phyloP scores from a whole-genome alignment of 805 yeast species.

The Kuraishia molischiana region DNA sequence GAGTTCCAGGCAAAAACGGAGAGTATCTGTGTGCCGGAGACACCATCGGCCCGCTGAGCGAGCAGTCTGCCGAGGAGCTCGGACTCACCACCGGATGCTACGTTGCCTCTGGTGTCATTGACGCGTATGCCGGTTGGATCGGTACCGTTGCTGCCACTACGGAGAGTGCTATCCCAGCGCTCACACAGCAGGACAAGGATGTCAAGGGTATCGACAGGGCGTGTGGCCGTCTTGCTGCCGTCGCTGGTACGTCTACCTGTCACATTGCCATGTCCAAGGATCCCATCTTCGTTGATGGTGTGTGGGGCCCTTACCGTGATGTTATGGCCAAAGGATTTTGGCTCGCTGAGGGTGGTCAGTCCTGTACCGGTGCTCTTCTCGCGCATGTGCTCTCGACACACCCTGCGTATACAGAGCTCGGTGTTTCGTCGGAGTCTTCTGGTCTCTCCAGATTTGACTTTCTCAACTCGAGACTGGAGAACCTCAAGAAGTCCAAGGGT shows the following conservation, averaged over 20 bases:
- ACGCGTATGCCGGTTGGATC: slow-evolving; percentile 98
- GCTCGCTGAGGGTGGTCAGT: slow-evolving; percentile 99
- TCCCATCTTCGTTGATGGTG: slow-evolving; percentile 88
- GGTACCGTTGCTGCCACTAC: slow-evolving; percentile 95
- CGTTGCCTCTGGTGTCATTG: slow-evolving; percentile 94
- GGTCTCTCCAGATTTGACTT: slow-evolving; percentile 73
- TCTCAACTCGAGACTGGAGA: slow-evolving; percentile 66
- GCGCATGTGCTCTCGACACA: slow-evolving; percentile 84
- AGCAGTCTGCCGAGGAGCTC: slow-evolving; percentile 64
- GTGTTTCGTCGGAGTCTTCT: slow-evolving; percentile 56
- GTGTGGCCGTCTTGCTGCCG: slow-evolving; percentile 88
- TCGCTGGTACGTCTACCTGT: slow-evolving; percentile 97
- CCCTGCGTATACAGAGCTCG: slow-evolving; percentile 75
- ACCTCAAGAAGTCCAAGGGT: slow-evolving; percentile 43
- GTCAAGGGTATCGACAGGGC: slow-evolving; percentile 46
- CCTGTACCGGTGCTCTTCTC: slow-evolving; percentile 90
- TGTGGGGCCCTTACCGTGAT: slow-evolving; percentile 98
- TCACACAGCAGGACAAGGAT: slow-evolving; percentile 37
- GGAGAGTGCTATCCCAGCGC: slow-evolving; percentile 42
- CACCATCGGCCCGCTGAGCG: slow-evolving; percentile 63
- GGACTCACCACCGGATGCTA: slow-evolving; percentile 74
- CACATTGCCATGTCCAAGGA: slow-evolving; percentile 82
- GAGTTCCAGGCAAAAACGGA: slow-evolving; percentile 67
- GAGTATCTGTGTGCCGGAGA: slow-evolving; percentile 83
- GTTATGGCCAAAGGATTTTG: slow-evolving; percentile 84